These are phyloP conservation scores for Chrysanthemum seticuspe DNA, from an alignment of 129 eudicot genomes.

Conservation along the genomic window DNA sequence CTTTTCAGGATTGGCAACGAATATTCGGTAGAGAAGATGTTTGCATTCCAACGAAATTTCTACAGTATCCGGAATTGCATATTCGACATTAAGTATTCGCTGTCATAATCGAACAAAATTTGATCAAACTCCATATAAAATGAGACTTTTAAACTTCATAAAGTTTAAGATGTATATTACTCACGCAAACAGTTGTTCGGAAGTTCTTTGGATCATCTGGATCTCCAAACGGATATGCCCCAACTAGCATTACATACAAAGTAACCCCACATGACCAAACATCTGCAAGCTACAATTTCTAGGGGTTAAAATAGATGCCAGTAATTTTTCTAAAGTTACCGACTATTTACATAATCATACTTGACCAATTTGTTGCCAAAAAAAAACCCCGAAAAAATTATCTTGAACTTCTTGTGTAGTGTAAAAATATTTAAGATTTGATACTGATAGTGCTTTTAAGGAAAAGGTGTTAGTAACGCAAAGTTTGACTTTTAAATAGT, in stretches of 20 bases:
- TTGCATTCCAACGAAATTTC: conserved; percentile 58
- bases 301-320: conserved; percentile 15
- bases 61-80: conserved; percentile 47
- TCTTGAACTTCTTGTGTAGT: neutral
- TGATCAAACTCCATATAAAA: conserved; percentile 17
- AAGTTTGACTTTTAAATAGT: neutral
- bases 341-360: conserved; percentile 2
- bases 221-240: conserved; percentile 75
- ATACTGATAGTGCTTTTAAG: neutral
- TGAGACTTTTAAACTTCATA: neutral
- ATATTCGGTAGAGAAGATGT: conserved; percentile 63
- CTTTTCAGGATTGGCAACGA: conserved; percentile 62
- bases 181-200: conserved; percentile 49
- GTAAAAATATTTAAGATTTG: neutral
- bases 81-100: conserved; percentile 60
- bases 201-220: conserved; percentile 63
- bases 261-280: conserved; percentile 89
- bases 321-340: neutral
- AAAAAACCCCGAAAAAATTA: too few species aligned
- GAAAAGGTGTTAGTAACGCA: neutral
- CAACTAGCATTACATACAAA: conserved; percentile 68
- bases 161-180: conserved; percentile 20
- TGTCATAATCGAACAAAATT: conserved; percentile 31
- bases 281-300: conserved; percentile 61
- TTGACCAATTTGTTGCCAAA: too few species aligned